Evolutionary conservation across 768 basidiomycete genomes (phyloP).

Genomic region (Hygrophoropsis aurantiaca): DNA sequence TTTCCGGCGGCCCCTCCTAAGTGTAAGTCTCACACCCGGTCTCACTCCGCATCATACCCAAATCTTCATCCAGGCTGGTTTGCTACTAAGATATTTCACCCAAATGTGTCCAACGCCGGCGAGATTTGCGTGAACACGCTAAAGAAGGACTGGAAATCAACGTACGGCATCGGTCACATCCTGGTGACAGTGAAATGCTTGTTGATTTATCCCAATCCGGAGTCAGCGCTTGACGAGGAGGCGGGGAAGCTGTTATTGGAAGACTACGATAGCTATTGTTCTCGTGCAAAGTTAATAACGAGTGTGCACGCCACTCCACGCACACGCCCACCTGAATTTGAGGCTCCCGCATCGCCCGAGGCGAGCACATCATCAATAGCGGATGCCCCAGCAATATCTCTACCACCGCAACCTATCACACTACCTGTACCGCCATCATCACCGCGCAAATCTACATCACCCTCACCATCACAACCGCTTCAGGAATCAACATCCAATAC

Average conservation of each 20-base stretch:
- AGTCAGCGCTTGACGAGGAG: constrained; percentile 94
- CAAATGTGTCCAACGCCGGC: constrained; percentile 85
- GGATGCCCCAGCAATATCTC: constrained; percentile 16
- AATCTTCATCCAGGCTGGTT: constrained; percentile 66
- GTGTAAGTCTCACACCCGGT: constrained; percentile 52
- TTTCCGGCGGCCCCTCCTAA: constrained; percentile 94
- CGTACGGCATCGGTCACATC: constrained; percentile 89
- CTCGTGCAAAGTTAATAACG: constrained; percentile 85
- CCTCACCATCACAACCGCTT: constrained; percentile 35
- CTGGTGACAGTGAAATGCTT: constrained; percentile 93
- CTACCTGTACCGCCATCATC: constrained; percentile 42
- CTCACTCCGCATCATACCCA: background rate
- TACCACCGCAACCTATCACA: constrained; percentile 20
- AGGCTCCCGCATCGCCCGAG: constrained; percentile 36
- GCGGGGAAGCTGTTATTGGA: constrained; percentile 90
- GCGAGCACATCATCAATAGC: constrained; percentile 14
- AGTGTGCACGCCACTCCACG: constrained; percentile 88
- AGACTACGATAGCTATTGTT: constrained; percentile 85
- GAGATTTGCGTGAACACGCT: constrained; percentile 98
- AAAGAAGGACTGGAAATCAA: constrained; percentile 95
- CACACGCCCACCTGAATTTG: constrained; percentile 70
- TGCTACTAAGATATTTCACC: constrained; percentile 94
- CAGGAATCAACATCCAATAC: constrained; percentile 39
- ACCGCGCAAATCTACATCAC: constrained; percentile 43
- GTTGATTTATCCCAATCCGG: constrained; percentile 95